A percentile compares a stretch with the other conserved stretches of the same genome.
phyloP scores from a whole-genome alignment of 176 grass and related monocot species.

The Thinopyrum elongatum region DNA sequence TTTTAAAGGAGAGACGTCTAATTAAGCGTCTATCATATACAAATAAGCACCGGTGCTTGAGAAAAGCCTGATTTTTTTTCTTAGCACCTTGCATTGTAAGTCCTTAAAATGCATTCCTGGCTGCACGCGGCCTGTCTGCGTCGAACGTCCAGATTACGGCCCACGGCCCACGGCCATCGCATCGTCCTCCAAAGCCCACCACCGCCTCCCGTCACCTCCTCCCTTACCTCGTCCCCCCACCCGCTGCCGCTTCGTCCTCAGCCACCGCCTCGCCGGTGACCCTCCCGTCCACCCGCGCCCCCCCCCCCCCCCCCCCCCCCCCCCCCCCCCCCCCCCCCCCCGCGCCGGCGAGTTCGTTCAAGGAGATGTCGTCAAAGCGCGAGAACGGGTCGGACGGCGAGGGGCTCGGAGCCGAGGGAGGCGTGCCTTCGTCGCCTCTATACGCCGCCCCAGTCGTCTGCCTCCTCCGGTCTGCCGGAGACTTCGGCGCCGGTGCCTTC shows the following conservation, averaged over 20 bases:
- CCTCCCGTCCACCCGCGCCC: background rate
- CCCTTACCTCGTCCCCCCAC: too few relatives aligned
- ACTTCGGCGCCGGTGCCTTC: constrained; percentile 64
- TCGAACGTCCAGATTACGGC: too few relatives aligned
- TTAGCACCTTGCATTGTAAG: too few relatives aligned
- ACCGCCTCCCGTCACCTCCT: too few relatives aligned
- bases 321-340: background rate
- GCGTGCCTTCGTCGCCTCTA: background rate
- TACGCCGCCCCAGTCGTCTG: constrained; percentile 46
- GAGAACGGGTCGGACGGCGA: constrained; percentile 47
- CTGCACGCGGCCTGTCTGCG: too few relatives aligned
- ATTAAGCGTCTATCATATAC: too few relatives aligned
- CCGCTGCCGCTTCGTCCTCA: background rate
- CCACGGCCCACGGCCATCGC: too few relatives aligned
- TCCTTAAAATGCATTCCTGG: too few relatives aligned
- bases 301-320: background rate
- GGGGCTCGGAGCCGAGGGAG: constrained; percentile 7
- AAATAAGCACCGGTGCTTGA: too few relatives aligned
- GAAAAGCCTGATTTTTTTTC: too few relatives aligned
- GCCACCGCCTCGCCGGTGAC: background rate
- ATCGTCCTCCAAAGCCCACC: too few relatives aligned
- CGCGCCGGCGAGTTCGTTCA: background rate
- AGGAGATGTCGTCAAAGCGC: constrained; percentile 46
- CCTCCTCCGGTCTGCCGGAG: constrained; percentile 63
- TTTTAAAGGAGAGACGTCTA: too few relatives aligned